Base-by-base conservation (phyloP, 768 basidiomycete species). In the Phanerochaete sordida region DNA sequence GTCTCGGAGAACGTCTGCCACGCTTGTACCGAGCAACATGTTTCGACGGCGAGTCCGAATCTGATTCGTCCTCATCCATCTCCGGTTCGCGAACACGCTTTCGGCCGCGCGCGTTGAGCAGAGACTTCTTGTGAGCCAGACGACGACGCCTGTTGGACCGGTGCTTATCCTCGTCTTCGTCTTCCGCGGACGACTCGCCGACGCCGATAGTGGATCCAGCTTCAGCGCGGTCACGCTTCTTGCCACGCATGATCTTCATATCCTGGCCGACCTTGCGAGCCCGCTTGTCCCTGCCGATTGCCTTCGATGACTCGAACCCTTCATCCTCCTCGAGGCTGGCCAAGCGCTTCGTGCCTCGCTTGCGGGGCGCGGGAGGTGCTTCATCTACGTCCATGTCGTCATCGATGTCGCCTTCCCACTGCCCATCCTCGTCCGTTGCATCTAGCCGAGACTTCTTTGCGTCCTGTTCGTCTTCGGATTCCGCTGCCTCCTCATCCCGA, bases 161-260 rank as follows among this genome's bases (percentile, higher is more conserved):
- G 47, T 75, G 65, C 64, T 77, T 80, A 46, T 75, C 74, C 62
- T 71, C 73, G 1, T 76, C 74, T 16, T 77, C 75, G 13, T 69
- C 76, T 28, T 69, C 73, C 19, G 64, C 39, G 45, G 65, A 31
- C 6, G 79, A 76, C 51, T 82, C 83, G 63, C 88, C 88, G 26
- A 81, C 84, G 48, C 83, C 88, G 66, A 90, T 85, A 0, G 82
- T 83, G 3, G 88, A 88, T 7, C 82, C 89, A 57, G 87, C 87
- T 68, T 89, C 88, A 7, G 81, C 79, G 43, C 87, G 85, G 71
- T 88, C 88, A 62, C 90, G 85, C 74, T 93, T 93, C 77, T 82
- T 88, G 47, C 89, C 88, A 61, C 84, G 54, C 19, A 26, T 57
- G n/a, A 49, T 12, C 23, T 54, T 49, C 15, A 33, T 33, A 9